Conservation (phyloP, 106 monocot genomes). For the Dactylorhiza incarnata region DNA sequence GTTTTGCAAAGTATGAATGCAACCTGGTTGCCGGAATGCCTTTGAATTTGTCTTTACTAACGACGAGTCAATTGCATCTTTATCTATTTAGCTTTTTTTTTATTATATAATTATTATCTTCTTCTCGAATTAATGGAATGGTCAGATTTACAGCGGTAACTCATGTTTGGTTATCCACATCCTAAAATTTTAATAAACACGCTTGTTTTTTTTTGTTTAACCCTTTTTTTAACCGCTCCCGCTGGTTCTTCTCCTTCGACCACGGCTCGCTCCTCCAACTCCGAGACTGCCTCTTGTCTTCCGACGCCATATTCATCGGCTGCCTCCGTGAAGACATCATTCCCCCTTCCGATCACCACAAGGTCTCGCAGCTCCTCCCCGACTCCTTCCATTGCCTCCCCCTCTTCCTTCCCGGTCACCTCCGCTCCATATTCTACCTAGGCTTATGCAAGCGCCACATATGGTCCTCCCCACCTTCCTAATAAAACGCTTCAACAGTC, state of each 20-base stretch:
- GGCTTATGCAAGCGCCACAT: slow-evolving; percentile 5
- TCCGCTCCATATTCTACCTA: not conserved
- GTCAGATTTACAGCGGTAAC: no score
- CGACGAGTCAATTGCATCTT: no score
- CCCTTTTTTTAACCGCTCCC: no score
- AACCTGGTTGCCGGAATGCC: no score
- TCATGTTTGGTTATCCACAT: no score
- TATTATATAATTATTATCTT: no score
- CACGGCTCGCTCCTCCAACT: slow-evolving; percentile 5
- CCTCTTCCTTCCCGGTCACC: slow-evolving; percentile 1
- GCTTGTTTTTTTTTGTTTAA: no score
- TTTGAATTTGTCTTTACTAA: no score
- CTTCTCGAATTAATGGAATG: no score
- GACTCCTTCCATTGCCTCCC: slow-evolving; percentile 5
- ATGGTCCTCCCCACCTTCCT: slow-evolving; percentile 47
- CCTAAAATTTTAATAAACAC: no score
- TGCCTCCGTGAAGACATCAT: slow-evolving; percentile 9
- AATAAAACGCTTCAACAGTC: slow-evolving; percentile 32
- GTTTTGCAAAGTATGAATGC: no score
- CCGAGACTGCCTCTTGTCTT: slow-evolving; percentile 1
- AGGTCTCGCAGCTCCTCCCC: not conserved
- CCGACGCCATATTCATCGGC: slow-evolving; percentile 1
- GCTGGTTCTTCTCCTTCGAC: slow-evolving; percentile 9
- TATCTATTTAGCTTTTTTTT: no score
- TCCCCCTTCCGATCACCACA: slow-evolving; percentile 1